Conservation (phyloP, 2,329 filamentous ascomycete species). For the Diaporthe sp. region DNA sequence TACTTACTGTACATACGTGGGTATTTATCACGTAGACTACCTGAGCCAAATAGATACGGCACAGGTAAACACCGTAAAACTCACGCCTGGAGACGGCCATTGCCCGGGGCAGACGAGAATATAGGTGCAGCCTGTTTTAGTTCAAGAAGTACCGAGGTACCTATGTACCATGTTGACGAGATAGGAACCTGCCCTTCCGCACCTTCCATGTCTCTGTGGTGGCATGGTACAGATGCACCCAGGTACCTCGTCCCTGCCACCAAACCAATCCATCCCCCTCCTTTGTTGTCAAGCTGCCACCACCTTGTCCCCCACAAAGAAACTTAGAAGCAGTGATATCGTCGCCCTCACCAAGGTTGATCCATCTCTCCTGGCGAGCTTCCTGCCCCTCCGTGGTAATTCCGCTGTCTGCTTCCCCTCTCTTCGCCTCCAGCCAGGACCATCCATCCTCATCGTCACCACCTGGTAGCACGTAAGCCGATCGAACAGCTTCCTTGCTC, state of each 20-base stretch:
- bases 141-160: background rate
- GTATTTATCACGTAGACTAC: too few relatives aligned
- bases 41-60: background rate
- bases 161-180: background rate
- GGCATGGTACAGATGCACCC: background rate
- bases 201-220: background rate
- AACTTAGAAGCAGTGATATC: slow-evolving; percentile 29
- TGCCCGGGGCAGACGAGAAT: background rate
- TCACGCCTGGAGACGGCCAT: background rate
- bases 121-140: background rate
- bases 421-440: background rate
- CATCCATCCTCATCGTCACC: slow-evolving; percentile 1
- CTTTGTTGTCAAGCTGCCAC: slow-evolving; percentile 28
- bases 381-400: background rate
- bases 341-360: slow-evolving; percentile 20
- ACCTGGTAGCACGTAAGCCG: background rate
- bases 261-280: slow-evolving; percentile 7
- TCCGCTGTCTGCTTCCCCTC: slow-evolving; percentile 7
- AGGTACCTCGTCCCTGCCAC: slow-evolving; percentile 15
- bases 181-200: background rate
- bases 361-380: background rate
- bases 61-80: background rate
- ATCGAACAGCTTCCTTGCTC: background rate
- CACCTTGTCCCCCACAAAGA: slow-evolving; percentile 14
- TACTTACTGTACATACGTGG: background rate